Base-by-base conservation (phyloP, 2,329 filamentous ascomycete genomes). In the Ophiocordyceps unilateralis region DNA sequence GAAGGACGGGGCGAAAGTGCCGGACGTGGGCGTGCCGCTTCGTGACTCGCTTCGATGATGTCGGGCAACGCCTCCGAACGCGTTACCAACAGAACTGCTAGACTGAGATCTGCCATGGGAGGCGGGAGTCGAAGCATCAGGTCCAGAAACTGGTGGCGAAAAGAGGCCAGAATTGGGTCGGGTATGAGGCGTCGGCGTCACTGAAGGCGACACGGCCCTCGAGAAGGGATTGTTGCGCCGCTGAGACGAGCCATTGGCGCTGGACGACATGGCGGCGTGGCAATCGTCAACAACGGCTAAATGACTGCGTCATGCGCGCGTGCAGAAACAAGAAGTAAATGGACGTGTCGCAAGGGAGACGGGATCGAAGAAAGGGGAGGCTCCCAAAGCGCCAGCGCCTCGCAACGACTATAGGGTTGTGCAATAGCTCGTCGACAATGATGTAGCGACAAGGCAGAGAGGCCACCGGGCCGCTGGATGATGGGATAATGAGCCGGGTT, bases 1-100 rank as follows among this genome's bases (percentile, higher is more conserved):
- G 61, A 98, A 98, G 10, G 86, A 84, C 3, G 89, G 91, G 30
- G 91, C 89, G 66, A 98, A 98, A 1, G 91, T 98, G 49, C 76
- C 82, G 0, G 82, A 84, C 7, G 70, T 67, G 7, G 76, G 70
- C 2, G 72, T 73, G 52, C 68, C 74, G 46, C 72, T 78, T 49
- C 74, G 72, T 5, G 87, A 91, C 50, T 80, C 74, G 40, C 61
- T 64, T 23, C 70, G 65, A 19, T 61, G 58, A 49, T 71, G 65
- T 24, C 64, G 60, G 17, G 57, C 48, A 21, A 57, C 49, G 39
- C 54, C 53, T 38, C 58, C 52, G 23, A 61, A 56, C 40, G 67
- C 58, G 32, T 65, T 60, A 22, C 64, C 61, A 39, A 71, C 59
- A 2, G 67, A 72, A 34, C 68, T 76, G 55, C 58, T 78, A 1